Conservation (phyloP, 1,284 basidiomycete genomes). For the Marasmius tenuissimus region DNA sequence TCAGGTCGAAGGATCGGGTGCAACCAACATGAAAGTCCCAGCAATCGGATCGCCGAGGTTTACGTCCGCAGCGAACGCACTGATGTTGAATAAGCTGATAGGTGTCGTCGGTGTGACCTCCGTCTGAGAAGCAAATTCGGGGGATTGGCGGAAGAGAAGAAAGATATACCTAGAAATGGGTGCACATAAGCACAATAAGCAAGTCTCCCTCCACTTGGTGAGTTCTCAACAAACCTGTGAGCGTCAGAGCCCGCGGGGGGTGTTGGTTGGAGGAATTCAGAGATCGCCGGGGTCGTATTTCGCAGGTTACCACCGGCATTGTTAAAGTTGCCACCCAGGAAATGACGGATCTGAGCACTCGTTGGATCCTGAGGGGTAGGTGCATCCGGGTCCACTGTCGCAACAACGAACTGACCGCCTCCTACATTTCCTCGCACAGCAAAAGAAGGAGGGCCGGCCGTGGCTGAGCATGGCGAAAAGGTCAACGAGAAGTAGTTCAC, state of each 20-base stretch:
- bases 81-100: slow-evolving; percentile 43
- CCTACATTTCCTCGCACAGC: slow-evolving; percentile 28
- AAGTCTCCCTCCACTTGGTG: not conserved
- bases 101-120: slow-evolving; percentile 40
- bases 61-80: slow-evolving; percentile 35
- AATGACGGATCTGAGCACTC: slow-evolving; percentile 48
- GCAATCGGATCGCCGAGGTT: slow-evolving; percentile 47
- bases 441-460: slow-evolving; percentile 43
- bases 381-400: slow-evolving; percentile 49
- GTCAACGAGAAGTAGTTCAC: not conserved
- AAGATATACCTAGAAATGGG: slow-evolving; percentile 37
- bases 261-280: slow-evolving; percentile 45
- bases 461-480: slow-evolving; percentile 29
- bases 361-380: slow-evolving; percentile 49
- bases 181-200: slow-evolving; percentile 16
- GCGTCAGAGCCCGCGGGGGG: slow-evolving; percentile 52
- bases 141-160: slow-evolving; percentile 46
- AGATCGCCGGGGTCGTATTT: slow-evolving; percentile 45
- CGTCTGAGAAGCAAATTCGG: slow-evolving; percentile 41
- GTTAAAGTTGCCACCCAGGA: slow-evolving; percentile 45
- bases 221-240: slow-evolving; percentile 40
- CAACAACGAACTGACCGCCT: slow-evolving; percentile 45
- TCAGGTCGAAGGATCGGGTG: slow-evolving; percentile 27
- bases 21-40: slow-evolving; percentile 51
- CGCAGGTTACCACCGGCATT: slow-evolving; percentile 22